These are phyloP conservation scores for Symmetrospora coprosmae DNA, from an alignment of 768 basidiomycete genomes.

Conservation along the genomic window DNA sequence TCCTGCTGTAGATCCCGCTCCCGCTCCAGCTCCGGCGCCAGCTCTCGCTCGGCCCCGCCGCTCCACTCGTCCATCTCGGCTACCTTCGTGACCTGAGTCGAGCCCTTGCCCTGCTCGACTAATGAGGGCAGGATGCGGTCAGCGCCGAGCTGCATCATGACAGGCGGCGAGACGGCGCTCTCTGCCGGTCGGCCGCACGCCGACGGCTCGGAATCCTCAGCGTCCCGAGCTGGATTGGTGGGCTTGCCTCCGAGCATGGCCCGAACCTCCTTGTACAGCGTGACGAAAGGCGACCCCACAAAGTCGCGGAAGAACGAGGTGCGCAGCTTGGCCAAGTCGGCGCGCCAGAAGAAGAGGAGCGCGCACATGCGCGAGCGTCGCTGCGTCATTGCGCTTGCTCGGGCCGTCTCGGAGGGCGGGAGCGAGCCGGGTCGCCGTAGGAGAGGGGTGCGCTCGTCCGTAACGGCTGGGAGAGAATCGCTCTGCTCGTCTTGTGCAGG, in stretches of 20 bases:
- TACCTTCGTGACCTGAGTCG: too few relatives aligned
- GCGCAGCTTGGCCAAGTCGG: background rate
- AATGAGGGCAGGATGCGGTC: too few relatives aligned
- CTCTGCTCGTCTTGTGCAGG: background rate
- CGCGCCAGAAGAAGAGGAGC: conserved; percentile 10
- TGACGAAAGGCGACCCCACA: background rate
- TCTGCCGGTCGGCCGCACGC: too few relatives aligned
- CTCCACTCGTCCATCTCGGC: too few relatives aligned
- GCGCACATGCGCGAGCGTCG: conserved; percentile 6
- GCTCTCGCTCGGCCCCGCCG: too few relatives aligned
- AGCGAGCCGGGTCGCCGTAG: background rate
- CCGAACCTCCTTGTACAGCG: background rate
- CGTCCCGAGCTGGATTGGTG: background rate
- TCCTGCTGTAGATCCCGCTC: too few relatives aligned
- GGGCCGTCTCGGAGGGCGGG: background rate
- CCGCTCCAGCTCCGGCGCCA: too few relatives aligned
- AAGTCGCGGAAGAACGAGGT: background rate
- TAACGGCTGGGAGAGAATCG: background rate
- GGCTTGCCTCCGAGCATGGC: background rate
- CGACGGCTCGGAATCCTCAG: background rate
- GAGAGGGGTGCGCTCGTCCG: background rate
- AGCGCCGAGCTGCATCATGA: too few relatives aligned
- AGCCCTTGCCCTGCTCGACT: too few relatives aligned
- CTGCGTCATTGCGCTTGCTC: background rate
- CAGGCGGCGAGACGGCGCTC: too few relatives aligned